Conservation (phyloP, 1,284 basidiomycete genomes). For the Melampsora americana region DNA sequence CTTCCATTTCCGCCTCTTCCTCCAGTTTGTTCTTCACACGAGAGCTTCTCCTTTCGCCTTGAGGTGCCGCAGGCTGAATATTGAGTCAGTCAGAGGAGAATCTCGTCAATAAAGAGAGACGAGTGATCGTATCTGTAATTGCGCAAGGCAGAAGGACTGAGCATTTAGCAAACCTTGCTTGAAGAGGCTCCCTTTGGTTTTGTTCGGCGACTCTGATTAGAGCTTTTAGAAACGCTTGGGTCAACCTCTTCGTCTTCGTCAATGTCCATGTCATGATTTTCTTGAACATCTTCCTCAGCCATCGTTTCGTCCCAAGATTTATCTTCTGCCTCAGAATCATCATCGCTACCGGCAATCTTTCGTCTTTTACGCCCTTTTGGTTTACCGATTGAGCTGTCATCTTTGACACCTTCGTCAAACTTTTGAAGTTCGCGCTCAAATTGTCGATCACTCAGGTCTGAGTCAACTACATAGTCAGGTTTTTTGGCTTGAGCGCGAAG, state of each 20-base stretch:
- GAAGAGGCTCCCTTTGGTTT: not conserved
- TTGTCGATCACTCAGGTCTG: slow-evolving; percentile 29
- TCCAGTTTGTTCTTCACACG: slow-evolving; percentile 27
- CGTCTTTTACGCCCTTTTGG: slow-evolving; percentile 17
- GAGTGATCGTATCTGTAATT: not conserved
- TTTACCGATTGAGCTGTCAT: slow-evolving; percentile 11
- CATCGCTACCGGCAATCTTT: slow-evolving; percentile 3
- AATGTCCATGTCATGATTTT: not conserved
- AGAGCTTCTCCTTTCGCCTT: slow-evolving; percentile 32
- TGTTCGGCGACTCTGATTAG: not conserved
- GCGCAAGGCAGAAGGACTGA: not conserved
- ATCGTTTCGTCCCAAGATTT: slow-evolving; percentile 6
- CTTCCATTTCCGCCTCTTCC: slow-evolving; percentile 7
- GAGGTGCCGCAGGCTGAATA: not conserved
- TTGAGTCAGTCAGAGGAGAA: no score
- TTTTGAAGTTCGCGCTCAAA: slow-evolving; percentile 18
- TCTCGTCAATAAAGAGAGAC: no score
- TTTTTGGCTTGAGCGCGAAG: slow-evolving; percentile 27
- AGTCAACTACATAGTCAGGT: slow-evolving; percentile 40
- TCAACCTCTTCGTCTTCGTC: not conserved
- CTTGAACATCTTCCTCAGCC: slow-evolving; percentile 17
- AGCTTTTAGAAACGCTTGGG: not conserved
- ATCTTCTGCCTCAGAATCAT: slow-evolving; percentile 36
- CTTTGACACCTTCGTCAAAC: slow-evolving; percentile 9
- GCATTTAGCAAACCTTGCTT: not conserved